These are phyloP conservation scores for Neohortaea acidophila DNA, from an alignment of 495 filamentous ascomycete genomes.

Conservation along the genomic window DNA sequence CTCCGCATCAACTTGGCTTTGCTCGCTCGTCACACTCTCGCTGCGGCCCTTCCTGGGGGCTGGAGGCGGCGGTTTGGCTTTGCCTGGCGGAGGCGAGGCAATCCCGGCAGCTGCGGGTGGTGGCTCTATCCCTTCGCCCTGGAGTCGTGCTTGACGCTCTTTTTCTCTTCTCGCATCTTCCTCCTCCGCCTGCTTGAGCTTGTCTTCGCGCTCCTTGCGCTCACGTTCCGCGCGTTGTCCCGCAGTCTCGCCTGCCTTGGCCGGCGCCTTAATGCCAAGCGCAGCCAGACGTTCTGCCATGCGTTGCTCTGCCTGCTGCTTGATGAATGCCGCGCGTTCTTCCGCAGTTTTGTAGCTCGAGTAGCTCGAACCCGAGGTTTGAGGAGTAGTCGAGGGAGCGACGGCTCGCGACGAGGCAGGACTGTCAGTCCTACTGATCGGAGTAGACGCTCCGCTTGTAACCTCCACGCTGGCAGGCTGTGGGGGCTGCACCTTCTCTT, in stretches of 20 bases:
- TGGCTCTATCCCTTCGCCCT: conserved; percentile 61
- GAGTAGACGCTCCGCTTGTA: conserved; percentile 4
- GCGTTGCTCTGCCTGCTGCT: conserved; percentile 88
- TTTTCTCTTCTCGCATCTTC: conserved; percentile 85
- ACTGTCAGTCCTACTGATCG: conserved; percentile 21
- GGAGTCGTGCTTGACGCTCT: conserved; percentile 70
- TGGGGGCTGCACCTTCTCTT: conserved; percentile 40
- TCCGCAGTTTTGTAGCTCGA: conserved; percentile 77
- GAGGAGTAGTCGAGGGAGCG: conserved; percentile 21
- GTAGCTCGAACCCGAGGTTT: conserved; percentile 42
- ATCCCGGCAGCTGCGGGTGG: conserved; percentile 21
- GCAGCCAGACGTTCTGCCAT: conserved; percentile 97
- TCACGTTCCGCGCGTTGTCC: conserved; percentile 80
- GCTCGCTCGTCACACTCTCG: conserved; percentile 37
- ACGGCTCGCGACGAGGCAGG: conserved; percentile 26
- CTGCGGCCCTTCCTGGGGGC: conserved; percentile 59
- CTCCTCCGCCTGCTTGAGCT: conserved; percentile 76
- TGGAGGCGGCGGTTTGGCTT: conserved; percentile 66
- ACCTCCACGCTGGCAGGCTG: conserved; percentile 2
- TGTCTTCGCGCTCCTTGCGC: conserved; percentile 69
- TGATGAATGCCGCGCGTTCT: conserved; percentile 87
- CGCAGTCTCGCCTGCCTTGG: conserved; percentile 55
- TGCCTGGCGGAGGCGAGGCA: conserved; percentile 23
- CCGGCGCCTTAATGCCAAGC: conserved; percentile 69
- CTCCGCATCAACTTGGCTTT: conserved; percentile 31